These are phyloP conservation scores for Penicillium sp. DNA, from an alignment of 2,329 filamentous ascomycete genomes.

Conservation along the genomic window DNA sequence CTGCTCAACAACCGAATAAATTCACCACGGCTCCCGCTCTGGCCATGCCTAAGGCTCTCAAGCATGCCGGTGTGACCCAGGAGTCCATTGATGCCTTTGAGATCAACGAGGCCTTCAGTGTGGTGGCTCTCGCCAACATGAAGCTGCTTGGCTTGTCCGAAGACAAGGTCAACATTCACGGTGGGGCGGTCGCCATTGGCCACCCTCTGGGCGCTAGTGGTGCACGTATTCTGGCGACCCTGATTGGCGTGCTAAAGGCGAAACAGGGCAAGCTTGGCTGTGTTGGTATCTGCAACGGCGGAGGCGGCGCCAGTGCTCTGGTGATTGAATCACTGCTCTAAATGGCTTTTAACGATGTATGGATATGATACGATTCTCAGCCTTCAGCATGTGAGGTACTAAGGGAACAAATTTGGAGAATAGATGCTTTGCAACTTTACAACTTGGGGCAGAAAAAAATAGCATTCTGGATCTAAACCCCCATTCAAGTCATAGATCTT, in stretches of 20 bases:
- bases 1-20: slow-evolving; percentile 83
- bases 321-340: slow-evolving; percentile 68
- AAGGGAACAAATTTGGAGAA: slow-evolving; percentile 5
- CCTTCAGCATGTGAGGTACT: slow-evolving; percentile 9
- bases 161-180: slow-evolving; percentile 91
- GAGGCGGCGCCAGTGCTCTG: slow-evolving; percentile 88
- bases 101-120: slow-evolving; percentile 99
- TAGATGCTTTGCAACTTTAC: slow-evolving; percentile 5
- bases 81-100: slow-evolving; percentile 88
- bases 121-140: slow-evolving; percentile 93
- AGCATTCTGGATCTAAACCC: too few relatives aligned
- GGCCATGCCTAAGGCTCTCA: slow-evolving; percentile 94
- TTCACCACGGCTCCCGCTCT: slow-evolving; percentile 94
- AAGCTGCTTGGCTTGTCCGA: slow-evolving; percentile 77
- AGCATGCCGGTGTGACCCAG: slow-evolving; percentile 80
- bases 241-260: slow-evolving; percentile 82
- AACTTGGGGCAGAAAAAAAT: background rate
- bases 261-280: slow-evolving; percentile 92
- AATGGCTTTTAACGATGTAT: slow-evolving; percentile 21
- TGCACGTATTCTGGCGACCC: slow-evolving; percentile 85
- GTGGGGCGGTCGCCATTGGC: slow-evolving; percentile 91
- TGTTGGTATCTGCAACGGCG: slow-evolving; percentile 96
- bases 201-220: slow-evolving; percentile 93
- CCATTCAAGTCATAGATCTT: too few relatives aligned
- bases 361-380: slow-evolving; percentile 22